These are phyloP conservation scores for Ascochyta rabiei DNA, from an alignment of 2,329 filamentous ascomycete species.

Conservation along the genomic window DNA sequence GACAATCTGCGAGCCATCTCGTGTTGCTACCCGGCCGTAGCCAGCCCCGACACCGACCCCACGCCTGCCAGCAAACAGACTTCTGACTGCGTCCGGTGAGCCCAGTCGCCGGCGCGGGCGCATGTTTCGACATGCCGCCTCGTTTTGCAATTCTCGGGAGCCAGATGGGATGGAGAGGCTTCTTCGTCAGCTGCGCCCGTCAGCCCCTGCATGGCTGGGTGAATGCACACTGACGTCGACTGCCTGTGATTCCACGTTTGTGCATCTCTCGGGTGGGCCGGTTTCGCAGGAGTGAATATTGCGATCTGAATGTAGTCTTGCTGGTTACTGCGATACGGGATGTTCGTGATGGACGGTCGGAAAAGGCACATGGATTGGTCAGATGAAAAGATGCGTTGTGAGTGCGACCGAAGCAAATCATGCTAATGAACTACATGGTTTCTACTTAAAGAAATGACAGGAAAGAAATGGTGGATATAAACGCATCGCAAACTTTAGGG, in stretches of 20 bases:
- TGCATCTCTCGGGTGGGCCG: too few species aligned
- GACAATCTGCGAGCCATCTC: background rate
- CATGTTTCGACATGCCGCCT: background rate
- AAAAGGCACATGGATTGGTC: background rate
- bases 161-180: background rate
- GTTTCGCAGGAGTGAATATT: too few species aligned
- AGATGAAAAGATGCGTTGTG: background rate
- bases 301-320: too few species aligned
- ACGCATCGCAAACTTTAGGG: slow-evolving; percentile 1
- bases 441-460: background rate
- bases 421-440: background rate
- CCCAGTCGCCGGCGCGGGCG: background rate
- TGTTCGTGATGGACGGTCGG: background rate
- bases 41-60: background rate
- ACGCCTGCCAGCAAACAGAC: background rate
- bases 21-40: background rate
- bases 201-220: slow-evolving; percentile 2
- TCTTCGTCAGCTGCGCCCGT: slow-evolving; percentile 3
- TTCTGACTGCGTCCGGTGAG: slow-evolving; percentile 6
- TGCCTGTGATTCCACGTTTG: background rate
- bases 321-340: background rate
- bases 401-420: background rate
- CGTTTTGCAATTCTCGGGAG: background rate
- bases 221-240: background rate
- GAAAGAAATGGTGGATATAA: background rate